A percentile compares a stretch with the other conserved stretches of the same genome.
Conservation (phyloP, 164 flowering plant genomes). For the Warburgia ugandensis region DNA sequence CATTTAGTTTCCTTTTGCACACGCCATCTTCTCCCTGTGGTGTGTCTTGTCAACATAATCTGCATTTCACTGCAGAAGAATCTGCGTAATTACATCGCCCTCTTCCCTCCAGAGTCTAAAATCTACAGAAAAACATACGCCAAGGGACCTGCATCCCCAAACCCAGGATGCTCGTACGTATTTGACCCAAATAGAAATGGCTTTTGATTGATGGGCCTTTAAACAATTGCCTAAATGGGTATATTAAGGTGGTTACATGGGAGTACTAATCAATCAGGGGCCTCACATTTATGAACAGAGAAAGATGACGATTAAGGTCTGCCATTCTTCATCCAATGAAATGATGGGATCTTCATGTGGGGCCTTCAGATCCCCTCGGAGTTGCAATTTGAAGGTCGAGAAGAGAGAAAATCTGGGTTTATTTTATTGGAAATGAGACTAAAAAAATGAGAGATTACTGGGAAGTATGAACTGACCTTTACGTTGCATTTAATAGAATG, state of each 20-base stretch:
- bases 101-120: background rate
- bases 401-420: no score
- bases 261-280: no score
- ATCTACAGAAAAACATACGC: no score
- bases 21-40: slow-evolving; percentile 5
- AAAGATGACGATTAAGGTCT: background rate
- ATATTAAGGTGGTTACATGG: no score
- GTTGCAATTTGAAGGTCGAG: no score
- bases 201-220: background rate
- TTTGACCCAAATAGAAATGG: background rate
- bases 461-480: no score
- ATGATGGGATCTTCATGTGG: no score
- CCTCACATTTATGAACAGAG: no score
- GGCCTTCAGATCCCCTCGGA: no score
- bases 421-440: no score
- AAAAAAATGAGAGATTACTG: no score
- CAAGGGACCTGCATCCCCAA: background rate
- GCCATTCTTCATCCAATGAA: background rate
- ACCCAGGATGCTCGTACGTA: background rate
- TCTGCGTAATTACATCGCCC: background rate
- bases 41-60: slow-evolving; percentile 12
- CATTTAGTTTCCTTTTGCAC: slow-evolving; percentile 5
- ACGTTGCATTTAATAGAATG: no score
- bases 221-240: background rate
- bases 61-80: background rate